Base-by-base conservation (phyloP, 1,284 basidiomycete species). In the Pterulicium gracile region DNA sequence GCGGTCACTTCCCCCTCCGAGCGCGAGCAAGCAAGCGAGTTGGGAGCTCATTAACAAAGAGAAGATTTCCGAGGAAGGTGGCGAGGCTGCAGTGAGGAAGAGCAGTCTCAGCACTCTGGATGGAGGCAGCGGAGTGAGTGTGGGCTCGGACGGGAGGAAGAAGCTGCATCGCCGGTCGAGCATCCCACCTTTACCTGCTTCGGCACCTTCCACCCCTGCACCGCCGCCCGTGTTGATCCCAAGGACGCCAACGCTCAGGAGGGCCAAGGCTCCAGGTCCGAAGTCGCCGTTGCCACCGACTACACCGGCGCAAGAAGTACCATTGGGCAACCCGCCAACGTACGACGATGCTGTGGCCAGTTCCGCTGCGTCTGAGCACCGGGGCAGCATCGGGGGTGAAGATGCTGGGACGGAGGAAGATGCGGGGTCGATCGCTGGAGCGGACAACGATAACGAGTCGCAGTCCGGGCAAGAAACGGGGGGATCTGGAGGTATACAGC, bases 1-100 rank as follows among this genome's bases (percentile, higher is more conserved):
- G 58, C 78, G 75, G 52, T n/a, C 27, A 10, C 10, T 32, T n/a
- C 10, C 27, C 27, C n/a, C n/a, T n/a, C n/a, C n/a, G n/a, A n/a
- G n/a, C n/a, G n/a, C n/a, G n/a, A n/a, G n/a, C n/a, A n/a, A n/a
- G n/a, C n/a, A n/a, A n/a, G n/a, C n/a, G n/a, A n/a, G n/a, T n/a
- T n/a, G n/a, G n/a, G n/a, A n/a, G n/a, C n/a, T n/a, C n/a, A n/a
- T n/a, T n/a, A n/a, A n/a, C n/a, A n/a, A n/a, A n/a, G n/a, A n/a
- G n/a, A n/a, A n/a, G n/a, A n/a, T n/a, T n/a, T n/a, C n/a, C n/a
- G n/a, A n/a, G n/a, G n/a, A n/a, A n/a, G n/a, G n/a, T n/a, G n/a
- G n/a, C n/a, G 27, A 32, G 27, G n/a, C 7, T n/a, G n/a, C 27
- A 7, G 7, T n/a, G 27, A 32, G 27, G 27, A 32, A 32, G 27